Evolutionary conservation across 768 basidiomycete species (phyloP).

Genomic region (Naganishia kalamii): DNA sequence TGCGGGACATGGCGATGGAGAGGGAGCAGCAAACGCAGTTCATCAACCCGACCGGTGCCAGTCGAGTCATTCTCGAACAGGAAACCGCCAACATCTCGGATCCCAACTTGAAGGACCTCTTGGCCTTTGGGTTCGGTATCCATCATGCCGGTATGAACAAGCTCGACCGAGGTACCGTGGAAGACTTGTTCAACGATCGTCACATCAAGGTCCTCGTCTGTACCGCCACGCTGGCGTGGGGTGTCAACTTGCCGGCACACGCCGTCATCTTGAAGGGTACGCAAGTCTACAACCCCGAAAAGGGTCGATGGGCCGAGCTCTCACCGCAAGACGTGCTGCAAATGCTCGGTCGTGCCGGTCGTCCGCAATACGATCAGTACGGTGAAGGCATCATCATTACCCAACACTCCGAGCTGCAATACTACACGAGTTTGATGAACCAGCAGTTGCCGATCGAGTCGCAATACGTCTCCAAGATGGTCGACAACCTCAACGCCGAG

Average conservation of each 20-base stretch:
- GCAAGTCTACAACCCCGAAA: slow-evolving; percentile 97
- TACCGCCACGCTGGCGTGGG: slow-evolving; percentile 98
- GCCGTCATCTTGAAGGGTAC: slow-evolving; percentile 99
- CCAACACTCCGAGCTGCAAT: slow-evolving; percentile 92
- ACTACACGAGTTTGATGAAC: slow-evolving; percentile 89
- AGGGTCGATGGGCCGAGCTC: slow-evolving; percentile 93
- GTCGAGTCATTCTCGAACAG: slow-evolving; percentile 77
- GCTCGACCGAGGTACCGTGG: slow-evolving; percentile 82
- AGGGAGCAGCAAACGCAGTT: slow-evolving; percentile 95
- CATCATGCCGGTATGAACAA: slow-evolving; percentile 96
- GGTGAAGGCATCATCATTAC: slow-evolving; percentile 99
- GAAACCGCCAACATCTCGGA: slow-evolving; percentile 81
- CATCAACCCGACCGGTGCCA: slow-evolving; percentile 85
- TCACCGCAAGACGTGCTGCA: slow-evolving; percentile 94
- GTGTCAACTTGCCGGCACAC: slow-evolving; percentile 95
- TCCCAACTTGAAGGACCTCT: slow-evolving; percentile 70
- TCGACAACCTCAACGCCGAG: slow-evolving; percentile 95
- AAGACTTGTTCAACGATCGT: slow-evolving; percentile 88
- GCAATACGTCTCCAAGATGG: slow-evolving; percentile 84
- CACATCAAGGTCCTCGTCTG: slow-evolving; percentile 90
- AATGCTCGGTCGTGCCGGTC: slow-evolving; percentile 96
- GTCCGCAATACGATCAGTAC: slow-evolving; percentile 93
- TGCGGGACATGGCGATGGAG: slow-evolving; percentile 90
- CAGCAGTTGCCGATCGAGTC: slow-evolving; percentile 96
- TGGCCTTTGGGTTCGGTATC: slow-evolving; percentile 95